Evolutionary conservation across 1,284 basidiomycete species (phyloP).

Genomic region (Rhizopogon parksii): DNA sequence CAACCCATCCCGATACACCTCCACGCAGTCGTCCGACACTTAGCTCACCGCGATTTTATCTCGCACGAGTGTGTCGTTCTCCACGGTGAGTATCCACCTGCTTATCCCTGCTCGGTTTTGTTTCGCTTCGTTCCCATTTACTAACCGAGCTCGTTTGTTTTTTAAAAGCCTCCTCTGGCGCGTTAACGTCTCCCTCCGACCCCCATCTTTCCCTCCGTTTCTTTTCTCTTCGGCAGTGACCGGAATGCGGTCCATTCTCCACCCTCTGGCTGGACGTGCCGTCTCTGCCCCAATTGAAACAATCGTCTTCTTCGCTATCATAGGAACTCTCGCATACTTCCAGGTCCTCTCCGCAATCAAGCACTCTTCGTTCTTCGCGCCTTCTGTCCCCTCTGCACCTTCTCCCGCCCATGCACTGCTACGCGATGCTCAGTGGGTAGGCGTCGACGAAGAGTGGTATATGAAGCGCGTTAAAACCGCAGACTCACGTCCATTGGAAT

Average conservation of each 20-base stretch:
- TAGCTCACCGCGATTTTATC: not conserved
- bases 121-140: not conserved
- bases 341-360: slow-evolving; percentile 85
- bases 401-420: slow-evolving; percentile 50
- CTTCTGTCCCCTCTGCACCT: slow-evolving; percentile 40
- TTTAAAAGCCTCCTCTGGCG: not conserved
- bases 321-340: slow-evolving; percentile 89
- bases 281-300: slow-evolving; percentile 74
- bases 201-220: not conserved
- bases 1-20: not conserved
- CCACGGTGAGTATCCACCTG: not conserved
- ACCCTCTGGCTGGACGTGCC: slow-evolving; percentile 58
- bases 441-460: slow-evolving; percentile 47
- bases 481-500: slow-evolving; percentile 39
- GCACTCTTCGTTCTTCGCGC: slow-evolving; percentile 61
- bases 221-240: not conserved
- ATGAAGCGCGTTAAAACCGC: slow-evolving; percentile 28
- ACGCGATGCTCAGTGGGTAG: slow-evolving; percentile 48
- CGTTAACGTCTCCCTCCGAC: not conserved
- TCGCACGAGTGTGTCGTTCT: not conserved
- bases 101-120: not conserved
- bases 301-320: slow-evolving; percentile 80
- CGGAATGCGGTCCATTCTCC: slow-evolving; percentile 48
- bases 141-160: not conserved
- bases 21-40: not conserved